Evolutionary conservation across 495 filamentous ascomycete genomes (phyloP).

Genomic region (Geoglossum glabrum): DNA sequence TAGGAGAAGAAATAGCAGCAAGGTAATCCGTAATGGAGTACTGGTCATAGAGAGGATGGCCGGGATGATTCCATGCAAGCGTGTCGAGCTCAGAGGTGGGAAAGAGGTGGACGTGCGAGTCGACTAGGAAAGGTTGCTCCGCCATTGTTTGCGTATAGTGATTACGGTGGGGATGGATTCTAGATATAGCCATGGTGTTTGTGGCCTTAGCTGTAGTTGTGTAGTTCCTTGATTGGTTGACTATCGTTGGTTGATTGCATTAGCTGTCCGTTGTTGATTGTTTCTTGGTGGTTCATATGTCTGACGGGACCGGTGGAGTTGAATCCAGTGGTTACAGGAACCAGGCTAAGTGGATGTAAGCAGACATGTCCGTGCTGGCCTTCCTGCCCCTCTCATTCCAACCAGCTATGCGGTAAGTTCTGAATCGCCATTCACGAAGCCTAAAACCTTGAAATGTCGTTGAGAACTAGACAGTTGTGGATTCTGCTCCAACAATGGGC

Average conservation of each 20-base stretch:
- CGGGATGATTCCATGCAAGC: conserved; percentile 41
- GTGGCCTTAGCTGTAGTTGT: background rate
- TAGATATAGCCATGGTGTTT: background rate
- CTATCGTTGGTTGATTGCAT: background rate
- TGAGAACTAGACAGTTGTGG: background rate
- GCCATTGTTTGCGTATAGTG: background rate
- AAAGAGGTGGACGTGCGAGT: conserved; percentile 80
- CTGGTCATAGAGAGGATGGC: conserved; percentile 34
- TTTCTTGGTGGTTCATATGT: background rate
- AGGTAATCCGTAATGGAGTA: conserved; percentile 42
- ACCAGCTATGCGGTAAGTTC: too few species aligned
- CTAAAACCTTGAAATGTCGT: too few species aligned
- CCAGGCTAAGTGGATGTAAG: too few species aligned
- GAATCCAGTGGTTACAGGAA: too few species aligned
- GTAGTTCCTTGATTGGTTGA: background rate
- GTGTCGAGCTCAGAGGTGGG: conserved; percentile 38
- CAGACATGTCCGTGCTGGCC: too few species aligned
- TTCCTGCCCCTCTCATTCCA: too few species aligned
- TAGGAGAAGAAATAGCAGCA: conserved; percentile 11
- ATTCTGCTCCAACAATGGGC: background rate
- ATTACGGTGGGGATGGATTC: background rate
- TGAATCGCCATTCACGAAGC: too few species aligned
- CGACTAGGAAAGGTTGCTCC: conserved; percentile 29
- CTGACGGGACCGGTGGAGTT: background rate
- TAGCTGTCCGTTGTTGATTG: background rate